Base-by-base conservation (phyloP, 306 rosid genomes). In the Vachellia pachyceras region DNA sequence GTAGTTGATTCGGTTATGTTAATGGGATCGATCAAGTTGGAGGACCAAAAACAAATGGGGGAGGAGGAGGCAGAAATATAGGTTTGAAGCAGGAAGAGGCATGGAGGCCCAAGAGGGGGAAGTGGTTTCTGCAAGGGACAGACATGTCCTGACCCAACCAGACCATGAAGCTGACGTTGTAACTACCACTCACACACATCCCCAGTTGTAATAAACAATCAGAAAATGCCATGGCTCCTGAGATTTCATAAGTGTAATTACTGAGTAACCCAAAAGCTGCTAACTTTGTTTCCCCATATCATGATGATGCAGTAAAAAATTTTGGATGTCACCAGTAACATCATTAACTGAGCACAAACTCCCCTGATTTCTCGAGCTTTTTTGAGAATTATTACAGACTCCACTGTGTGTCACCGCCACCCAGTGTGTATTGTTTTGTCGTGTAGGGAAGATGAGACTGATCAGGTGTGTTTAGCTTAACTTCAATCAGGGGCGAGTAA, bases 111-210 rank as follows among this genome's bases (percentile, higher is more conserved):
- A n/a, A n/a, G n/a, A n/a, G n/a, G n/a, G n/a, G n/a, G n/a, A n/a
- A n/a, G n/a, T n/a, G n/a, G 47, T 33, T n/a, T 20, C 9, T 55
- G 52, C 22, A 77, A 2, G 35, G 41, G 75, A 68, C 55, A 36
- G 22, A 22, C 39, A 40, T 78, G 76, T 10, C 69, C 58, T 54
- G n/a, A 39, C 11, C 22, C 68, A 29, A 75, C 22, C 0, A 25
- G 33, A 60, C 33, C 45, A 5, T 50, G 81, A 79, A 42, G 46
- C n/a, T 69, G 77, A 69, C 60, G 60, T 69, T 29, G 33, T 47
- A 79, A 42, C 82, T 3, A 29, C 70, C 76, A 20, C 33, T 29
- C 33, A 29, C 33, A 29, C 33, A 29, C 33, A 29, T 29, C 33
- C 33, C 33, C 10, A n/a, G 29, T 20, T 20, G 13, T 33, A 20